Percentiles rank a stretch among this genome's conserved stretches.
Evolutionary conservation across 768 basidiomycete species (phyloP).

Genomic region (Tulasnella sp.): DNA sequence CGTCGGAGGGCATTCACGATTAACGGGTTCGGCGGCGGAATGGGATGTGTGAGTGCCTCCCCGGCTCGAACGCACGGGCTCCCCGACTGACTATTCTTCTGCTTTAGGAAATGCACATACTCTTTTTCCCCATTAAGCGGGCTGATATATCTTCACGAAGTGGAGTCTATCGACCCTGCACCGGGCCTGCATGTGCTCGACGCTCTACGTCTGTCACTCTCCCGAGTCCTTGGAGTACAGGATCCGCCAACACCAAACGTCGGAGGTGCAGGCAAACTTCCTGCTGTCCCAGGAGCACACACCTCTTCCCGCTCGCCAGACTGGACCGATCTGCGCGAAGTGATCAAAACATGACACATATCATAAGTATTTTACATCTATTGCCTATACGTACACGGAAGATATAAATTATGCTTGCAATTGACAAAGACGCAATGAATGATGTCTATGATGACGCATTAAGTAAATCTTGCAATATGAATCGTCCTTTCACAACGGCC

Average conservation of each 20-base stretch:
- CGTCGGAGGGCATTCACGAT: constrained; percentile 48
- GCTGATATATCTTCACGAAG: constrained; percentile 47
- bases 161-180: constrained; percentile 69
- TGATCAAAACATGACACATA: not conserved
- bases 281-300: not conserved
- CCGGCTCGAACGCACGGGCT: constrained; percentile 20
- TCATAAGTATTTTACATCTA: not conserved
- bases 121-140: constrained; percentile 56
- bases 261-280: not conserved
- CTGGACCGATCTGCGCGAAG: not conserved
- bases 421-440: not conserved
- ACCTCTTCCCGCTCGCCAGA: not conserved
- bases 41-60: constrained; percentile 49
- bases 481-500: constrained; percentile 11
- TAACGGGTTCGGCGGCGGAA: constrained; percentile 49
- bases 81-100: not conserved
- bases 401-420: not conserved
- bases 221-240: constrained; percentile 6
- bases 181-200: constrained; percentile 37
- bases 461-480: constrained; percentile 13
- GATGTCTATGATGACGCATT: not conserved
- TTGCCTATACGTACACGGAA: not conserved
- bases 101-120: constrained; percentile 55
- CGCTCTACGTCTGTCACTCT: constrained; percentile 7
- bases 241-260: not conserved